Conservation (phyloP, 768 basidiomycete genomes). For the Tulasnella sp. region DNA sequence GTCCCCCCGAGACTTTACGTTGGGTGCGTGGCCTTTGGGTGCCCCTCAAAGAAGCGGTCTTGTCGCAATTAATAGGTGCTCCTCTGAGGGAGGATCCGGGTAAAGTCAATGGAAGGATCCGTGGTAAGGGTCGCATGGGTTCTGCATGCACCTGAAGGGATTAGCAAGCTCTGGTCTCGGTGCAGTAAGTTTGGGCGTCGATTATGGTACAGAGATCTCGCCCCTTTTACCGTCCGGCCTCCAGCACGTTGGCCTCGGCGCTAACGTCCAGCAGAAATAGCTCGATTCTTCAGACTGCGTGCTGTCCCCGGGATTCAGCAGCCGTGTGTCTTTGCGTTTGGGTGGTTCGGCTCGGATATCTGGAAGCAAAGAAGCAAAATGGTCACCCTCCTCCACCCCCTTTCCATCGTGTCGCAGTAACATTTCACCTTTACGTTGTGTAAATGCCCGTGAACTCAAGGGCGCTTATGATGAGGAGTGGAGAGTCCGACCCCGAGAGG, state of each 20-base stretch:
- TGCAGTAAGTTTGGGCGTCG: slow-evolving; percentile 6
- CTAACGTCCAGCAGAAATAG: slow-evolving; percentile 1
- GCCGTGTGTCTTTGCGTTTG: not conserved
- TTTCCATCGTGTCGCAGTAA: not conserved
- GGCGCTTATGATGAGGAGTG: not conserved
- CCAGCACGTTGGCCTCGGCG: slow-evolving; percentile 8
- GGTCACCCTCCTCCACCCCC: not conserved
- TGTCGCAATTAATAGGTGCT: not conserved
- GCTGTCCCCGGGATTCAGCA: not conserved
- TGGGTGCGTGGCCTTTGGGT: not conserved
- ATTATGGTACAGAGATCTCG: slow-evolving; percentile 8
- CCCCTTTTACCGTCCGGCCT: not conserved
- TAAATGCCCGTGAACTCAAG: not conserved
- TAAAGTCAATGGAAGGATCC: slow-evolving; percentile 7
- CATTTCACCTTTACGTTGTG: not conserved
- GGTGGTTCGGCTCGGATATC: not conserved
- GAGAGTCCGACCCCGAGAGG: not conserved
- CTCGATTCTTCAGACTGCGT: not conserved
- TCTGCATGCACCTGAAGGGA: not conserved
- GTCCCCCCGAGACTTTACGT: not conserved
- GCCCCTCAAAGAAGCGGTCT: not conserved
- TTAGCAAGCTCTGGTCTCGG: not conserved
- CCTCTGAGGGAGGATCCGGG: not conserved
- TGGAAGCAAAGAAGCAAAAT: not conserved
- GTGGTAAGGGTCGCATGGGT: slow-evolving; percentile 12